Evolutionary conservation across 164 flowering plant species (phyloP).

Genomic region (Platanus orientalis): DNA sequence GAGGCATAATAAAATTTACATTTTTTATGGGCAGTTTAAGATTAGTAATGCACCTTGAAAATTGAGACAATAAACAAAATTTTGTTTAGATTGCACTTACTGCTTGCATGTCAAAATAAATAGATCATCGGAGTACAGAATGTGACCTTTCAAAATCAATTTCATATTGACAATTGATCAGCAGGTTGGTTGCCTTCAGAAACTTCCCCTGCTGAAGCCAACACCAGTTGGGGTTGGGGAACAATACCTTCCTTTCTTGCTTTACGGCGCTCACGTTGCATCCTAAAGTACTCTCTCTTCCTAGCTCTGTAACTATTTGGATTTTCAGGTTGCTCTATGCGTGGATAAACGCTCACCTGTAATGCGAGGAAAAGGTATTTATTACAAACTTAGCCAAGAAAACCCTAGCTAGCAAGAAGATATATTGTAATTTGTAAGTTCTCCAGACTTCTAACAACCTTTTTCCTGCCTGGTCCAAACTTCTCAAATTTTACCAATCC

Average conservation of each 20-base stretch:
- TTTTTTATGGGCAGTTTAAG: too few species aligned
- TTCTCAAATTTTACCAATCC: constrained; percentile 93
- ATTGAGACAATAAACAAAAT: not conserved
- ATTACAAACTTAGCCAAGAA: not conserved
- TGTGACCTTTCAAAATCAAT: not conserved
- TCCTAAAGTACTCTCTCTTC: constrained; percentile 72
- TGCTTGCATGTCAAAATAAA: not conserved
- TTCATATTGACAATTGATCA: constrained; percentile 18
- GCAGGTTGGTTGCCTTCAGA: constrained; percentile 38
- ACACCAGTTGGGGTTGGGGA: constrained; percentile 45
- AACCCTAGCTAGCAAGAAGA: not conserved
- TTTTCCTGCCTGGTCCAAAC: constrained; percentile 86
- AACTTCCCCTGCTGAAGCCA: constrained; percentile 54
- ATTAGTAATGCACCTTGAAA: too few species aligned
- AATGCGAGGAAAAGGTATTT: not conserved
- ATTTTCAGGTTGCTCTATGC: constrained; percentile 63
- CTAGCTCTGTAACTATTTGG: constrained; percentile 81
- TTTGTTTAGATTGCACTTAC: not conserved
- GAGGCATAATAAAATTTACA: too few species aligned
- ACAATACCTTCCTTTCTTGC: constrained; percentile 54
- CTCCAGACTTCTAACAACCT: constrained; percentile 36
- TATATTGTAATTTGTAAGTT: too few species aligned
- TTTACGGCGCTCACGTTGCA: constrained; percentile 71
- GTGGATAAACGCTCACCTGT: constrained; percentile 89
- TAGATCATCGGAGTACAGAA: not conserved